Base-by-base conservation (phyloP, 345 rosid species). In the Populus simonii region DNA sequence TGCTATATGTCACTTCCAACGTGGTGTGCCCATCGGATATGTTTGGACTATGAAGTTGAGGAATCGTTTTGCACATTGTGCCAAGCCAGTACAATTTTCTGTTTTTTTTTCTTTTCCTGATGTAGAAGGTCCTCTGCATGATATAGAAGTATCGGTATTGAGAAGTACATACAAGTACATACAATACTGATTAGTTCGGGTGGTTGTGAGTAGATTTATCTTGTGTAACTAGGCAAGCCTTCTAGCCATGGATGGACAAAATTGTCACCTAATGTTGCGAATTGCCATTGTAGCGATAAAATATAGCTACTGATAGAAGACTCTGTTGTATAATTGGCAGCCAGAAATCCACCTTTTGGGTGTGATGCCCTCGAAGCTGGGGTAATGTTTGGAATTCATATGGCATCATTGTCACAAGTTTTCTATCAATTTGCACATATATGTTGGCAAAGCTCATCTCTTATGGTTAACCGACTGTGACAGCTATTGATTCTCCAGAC, bases 141-240 rank as follows among this genome's bases (percentile, higher is more conserved):
- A 62, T 27, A 66, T 53, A 39, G 13, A 36, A 33, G n/a, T 63
- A 67, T 51, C 27, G 15, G 38, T 20, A 51, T 33, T 22, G 59
- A 36, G 63, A 49, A 62, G 68, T 20, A 55, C 66, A 66, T 53
- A 22, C 25, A 49, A 62, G 68, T 20, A 55, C 66, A 66, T 53
- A 22, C 25, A 38, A 61, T 47, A 38, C 18, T 18, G 47, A 43
- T 11, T 12, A 23, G 57, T 39, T 83, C 1, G 70, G 11, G 36
- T 62, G 74, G 68, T 68, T 25, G 75, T 7, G 25, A 20, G 17
- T 68, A 69, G 71, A 82, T 74, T 71, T 55, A 38, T 70, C 39
- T 68, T n/a, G 18, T 38, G 33, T 71, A 62, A 45, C 36, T 8
- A 71, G 59, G 43, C 31, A 43, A 29, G 25, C 33, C 79, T 17